Percentiles rank a stretch among this genome's conserved stretches.
phyloP scores from a whole-genome alignment of 1,284 basidiomycete species.

The Leccinum pachyderme region DNA sequence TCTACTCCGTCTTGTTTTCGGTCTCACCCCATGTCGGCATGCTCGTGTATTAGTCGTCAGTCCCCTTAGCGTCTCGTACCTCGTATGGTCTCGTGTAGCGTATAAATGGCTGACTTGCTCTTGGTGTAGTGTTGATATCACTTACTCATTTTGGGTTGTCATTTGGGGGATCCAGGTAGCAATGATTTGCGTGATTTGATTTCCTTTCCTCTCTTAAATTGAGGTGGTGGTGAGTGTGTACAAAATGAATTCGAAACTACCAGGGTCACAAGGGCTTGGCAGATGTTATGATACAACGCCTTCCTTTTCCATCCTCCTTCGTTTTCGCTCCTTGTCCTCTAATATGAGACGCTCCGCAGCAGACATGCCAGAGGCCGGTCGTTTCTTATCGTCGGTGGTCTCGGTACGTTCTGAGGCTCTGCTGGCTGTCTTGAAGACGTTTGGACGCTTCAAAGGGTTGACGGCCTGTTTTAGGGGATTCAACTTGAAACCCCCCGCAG shows the following conservation, averaged over 20 bases:
- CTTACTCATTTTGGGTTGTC: too few species aligned
- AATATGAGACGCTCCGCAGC: slow-evolving; percentile 83
- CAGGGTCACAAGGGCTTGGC: neutral
- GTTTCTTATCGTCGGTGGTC: slow-evolving; percentile 47
- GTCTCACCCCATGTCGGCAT: too few species aligned
- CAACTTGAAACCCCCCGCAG: slow-evolving; percentile 52
- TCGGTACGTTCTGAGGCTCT: slow-evolving; percentile 32
- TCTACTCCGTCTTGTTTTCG: too few species aligned
- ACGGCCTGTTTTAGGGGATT: slow-evolving; percentile 45
- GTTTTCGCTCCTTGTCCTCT: slow-evolving; percentile 86
- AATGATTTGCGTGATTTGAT: too few species aligned
- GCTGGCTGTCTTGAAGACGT: slow-evolving; percentile 65
- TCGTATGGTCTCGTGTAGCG: too few species aligned
- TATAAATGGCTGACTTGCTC: too few species aligned
- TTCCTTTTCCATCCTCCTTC: slow-evolving; percentile 65
- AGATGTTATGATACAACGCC: neutral
- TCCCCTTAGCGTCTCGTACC: too few species aligned
- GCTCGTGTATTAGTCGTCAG: too few species aligned
- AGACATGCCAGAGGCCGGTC: slow-evolving; percentile 58
- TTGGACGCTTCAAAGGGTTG: slow-evolving; percentile 39
- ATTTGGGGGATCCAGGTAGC: too few species aligned
- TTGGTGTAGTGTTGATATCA: too few species aligned
- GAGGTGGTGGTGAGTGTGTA: neutral
- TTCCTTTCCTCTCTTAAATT: too few species aligned
- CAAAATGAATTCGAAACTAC: too few species aligned